phyloP scores from a whole-genome alignment of 169 alveolate species.

The Perkinsus marinus region DNA sequence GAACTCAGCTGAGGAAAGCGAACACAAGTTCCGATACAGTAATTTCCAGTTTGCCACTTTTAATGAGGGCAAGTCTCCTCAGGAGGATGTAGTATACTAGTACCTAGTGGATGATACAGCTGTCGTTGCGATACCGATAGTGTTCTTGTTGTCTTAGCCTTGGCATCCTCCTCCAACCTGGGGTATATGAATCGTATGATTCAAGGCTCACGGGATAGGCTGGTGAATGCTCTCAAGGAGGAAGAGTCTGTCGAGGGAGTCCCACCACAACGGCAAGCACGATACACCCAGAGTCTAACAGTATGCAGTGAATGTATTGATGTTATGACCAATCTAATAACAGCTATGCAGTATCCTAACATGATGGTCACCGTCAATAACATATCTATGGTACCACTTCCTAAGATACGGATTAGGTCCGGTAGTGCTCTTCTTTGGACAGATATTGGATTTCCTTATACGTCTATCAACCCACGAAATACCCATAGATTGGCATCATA shows the following conservation, averaged over 20 bases:
- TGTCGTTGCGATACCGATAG: background rate
- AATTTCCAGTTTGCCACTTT: too few species aligned
- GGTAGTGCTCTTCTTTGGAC: too few species aligned
- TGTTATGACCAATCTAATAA: background rate
- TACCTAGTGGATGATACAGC: too few species aligned
- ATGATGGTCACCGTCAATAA: background rate
- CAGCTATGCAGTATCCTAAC: background rate
- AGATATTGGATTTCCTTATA: background rate
- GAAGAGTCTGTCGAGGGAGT: background rate
- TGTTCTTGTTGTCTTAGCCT: background rate
- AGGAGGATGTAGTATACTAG: too few species aligned
- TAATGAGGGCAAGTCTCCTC: too few species aligned
- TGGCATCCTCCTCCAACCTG: background rate
- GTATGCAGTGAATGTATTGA: background rate
- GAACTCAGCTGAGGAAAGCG: too few species aligned
- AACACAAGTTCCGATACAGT: too few species aligned
- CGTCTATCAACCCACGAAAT: background rate
- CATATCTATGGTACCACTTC: background rate
- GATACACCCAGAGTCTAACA: background rate
- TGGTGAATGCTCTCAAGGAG: background rate
- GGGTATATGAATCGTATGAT: background rate
- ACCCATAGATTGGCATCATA: background rate
- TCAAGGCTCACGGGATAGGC: background rate
- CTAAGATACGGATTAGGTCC: too few species aligned
- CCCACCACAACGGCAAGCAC: background rate